Conservation (phyloP, 2,329 filamentous ascomycete genomes). For the Dactylellina leptospora region DNA sequence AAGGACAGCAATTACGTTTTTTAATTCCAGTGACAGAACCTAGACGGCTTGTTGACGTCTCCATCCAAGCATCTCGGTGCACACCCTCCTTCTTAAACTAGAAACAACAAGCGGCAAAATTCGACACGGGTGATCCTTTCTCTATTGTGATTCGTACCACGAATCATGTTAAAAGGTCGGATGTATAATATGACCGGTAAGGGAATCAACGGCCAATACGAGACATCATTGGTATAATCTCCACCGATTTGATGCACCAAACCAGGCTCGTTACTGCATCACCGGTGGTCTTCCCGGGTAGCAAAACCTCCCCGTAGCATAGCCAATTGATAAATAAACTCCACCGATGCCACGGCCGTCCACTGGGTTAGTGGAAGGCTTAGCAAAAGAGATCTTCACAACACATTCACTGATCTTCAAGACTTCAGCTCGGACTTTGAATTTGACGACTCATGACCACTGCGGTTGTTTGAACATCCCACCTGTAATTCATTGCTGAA, state of each 20-base stretch:
- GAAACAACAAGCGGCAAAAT: conserved; percentile 52
- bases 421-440: neutral
- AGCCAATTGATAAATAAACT: too few species aligned
- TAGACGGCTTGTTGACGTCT: conserved; percentile 22
- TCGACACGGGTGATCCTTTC: conserved; percentile 44
- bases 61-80: conserved; percentile 20
- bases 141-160: conserved; percentile 31
- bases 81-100: conserved; percentile 53
- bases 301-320: neutral
- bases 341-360: too few species aligned
- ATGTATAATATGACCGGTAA: conserved; percentile 31
- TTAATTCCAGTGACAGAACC: conserved; percentile 23
- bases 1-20: conserved; percentile 53
- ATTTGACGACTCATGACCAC: neutral
- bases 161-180: conserved; percentile 16
- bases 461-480: neutral
- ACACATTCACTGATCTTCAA: conserved; percentile 25
- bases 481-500: neutral
- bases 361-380: conserved; percentile 11
- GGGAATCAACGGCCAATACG: conserved; percentile 40
- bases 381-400: conserved; percentile 31
- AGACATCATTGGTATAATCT: conserved; percentile 32
- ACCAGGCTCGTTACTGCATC: too few species aligned
- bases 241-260: conserved; percentile 29
- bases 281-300: neutral